Percentiles rank a stretch among this genome's conserved stretches.
Evolutionary conservation across 2,329 filamentous ascomycete species (phyloP).

Genomic region (Talaromyces amestolkiae): DNA sequence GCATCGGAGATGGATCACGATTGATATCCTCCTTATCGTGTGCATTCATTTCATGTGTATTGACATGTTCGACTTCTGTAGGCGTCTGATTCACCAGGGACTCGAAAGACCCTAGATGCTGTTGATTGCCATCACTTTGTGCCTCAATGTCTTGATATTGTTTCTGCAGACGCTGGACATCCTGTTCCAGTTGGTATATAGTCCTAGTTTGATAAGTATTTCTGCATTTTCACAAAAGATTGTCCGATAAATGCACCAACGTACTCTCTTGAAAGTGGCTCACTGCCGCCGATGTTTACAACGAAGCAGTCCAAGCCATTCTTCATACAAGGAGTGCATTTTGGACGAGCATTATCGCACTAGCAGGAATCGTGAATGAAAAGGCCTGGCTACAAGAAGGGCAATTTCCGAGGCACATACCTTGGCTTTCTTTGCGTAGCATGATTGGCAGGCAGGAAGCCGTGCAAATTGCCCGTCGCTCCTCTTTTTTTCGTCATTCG

Average conservation of each 20-base stretch:
- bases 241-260: neutral
- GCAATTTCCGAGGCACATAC: neutral
- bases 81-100: neutral
- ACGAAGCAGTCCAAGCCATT: neutral
- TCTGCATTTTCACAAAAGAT: neutral
- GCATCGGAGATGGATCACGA: neutral
- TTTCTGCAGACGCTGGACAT: neutral
- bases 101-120: neutral
- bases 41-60: neutral
- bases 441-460: neutral
- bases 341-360: neutral
- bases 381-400: neutral
- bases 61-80: neutral
- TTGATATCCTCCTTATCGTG: neutral
- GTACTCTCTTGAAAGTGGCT: neutral
- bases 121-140: neutral
- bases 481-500: neutral
- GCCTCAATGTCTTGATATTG: neutral
- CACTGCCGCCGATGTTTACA: neutral
- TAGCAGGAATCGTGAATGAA: neutral
- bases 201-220: neutral
- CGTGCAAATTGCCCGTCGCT: neutral
- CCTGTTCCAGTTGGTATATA: neutral
- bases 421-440: conserved; percentile 1
- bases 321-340: neutral